Conservation (phyloP, 352 stramenopile species). For the Globisporangium viniferum region DNA sequence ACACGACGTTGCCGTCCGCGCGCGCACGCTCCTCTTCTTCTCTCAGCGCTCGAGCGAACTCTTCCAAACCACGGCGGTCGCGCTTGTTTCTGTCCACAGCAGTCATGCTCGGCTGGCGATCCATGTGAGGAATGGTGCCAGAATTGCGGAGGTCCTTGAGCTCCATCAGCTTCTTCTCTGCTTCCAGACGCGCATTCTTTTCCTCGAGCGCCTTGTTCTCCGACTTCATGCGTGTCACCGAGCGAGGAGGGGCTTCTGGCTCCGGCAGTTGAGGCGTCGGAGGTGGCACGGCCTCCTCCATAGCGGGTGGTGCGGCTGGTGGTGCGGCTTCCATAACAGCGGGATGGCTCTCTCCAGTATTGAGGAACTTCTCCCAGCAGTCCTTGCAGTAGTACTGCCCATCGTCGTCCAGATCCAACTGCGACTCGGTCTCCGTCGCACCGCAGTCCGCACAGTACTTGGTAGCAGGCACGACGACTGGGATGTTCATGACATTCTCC, state of each 20-base stretch:
- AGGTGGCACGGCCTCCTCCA: slow-evolving; percentile 16
- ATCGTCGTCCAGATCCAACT: slow-evolving; percentile 79
- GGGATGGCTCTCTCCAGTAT: slow-evolving; percentile 26
- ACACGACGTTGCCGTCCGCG: slow-evolving; percentile 64
- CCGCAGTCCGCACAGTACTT: slow-evolving; percentile 84
- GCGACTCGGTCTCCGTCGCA: slow-evolving; percentile 68
- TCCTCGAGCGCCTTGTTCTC: slow-evolving; percentile 70
- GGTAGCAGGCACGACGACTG: slow-evolving; percentile 62
- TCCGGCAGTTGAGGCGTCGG: slow-evolving; percentile 17
- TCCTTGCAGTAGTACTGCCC: slow-evolving; percentile 87
- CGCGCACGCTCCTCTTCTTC: slow-evolving; percentile 80
- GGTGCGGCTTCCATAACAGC: slow-evolving; percentile 5
- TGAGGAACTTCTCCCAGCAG: slow-evolving; percentile 86
- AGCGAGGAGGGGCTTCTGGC: slow-evolving; percentile 27
- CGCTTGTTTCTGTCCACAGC: slow-evolving; percentile 58
- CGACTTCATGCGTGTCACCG: slow-evolving; percentile 33
- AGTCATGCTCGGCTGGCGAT: slow-evolving; percentile 53
- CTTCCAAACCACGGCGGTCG: slow-evolving; percentile 71
- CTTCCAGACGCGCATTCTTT: slow-evolving; percentile 68
- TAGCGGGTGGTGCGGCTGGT: slow-evolving; percentile 1
- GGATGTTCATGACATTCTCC: slow-evolving; percentile 77
- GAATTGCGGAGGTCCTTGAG: slow-evolving; percentile 71
- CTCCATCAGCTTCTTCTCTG: slow-evolving; percentile 79
- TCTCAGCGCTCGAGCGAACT: slow-evolving; percentile 71
- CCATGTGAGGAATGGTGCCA: slow-evolving; percentile 53